Evolutionary conservation across 2,329 filamentous ascomycete species (phyloP).

Genomic region (Fusarium graminum): DNA sequence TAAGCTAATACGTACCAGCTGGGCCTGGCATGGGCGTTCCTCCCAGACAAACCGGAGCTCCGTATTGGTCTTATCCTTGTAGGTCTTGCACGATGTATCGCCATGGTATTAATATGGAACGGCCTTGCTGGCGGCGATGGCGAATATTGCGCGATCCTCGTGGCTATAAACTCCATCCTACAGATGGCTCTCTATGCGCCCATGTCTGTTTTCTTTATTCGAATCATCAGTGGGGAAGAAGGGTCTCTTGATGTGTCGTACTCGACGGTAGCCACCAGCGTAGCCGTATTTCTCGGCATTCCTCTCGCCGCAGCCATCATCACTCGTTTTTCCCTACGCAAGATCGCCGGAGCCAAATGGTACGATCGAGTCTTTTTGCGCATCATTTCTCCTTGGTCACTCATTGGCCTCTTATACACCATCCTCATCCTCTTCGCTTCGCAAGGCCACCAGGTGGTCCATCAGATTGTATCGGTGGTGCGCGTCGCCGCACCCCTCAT

Average conservation of each 20-base stretch:
- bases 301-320: slow-evolving; percentile 84
- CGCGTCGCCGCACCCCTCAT: slow-evolving; percentile 84
- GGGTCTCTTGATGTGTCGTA: slow-evolving; percentile 64
- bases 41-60: slow-evolving; percentile 69
- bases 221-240: slow-evolving; percentile 70
- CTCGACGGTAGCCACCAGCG: slow-evolving; percentile 78
- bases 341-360: slow-evolving; percentile 66
- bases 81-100: slow-evolving; percentile 78
- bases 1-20: slow-evolving; percentile 58
- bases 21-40: slow-evolving; percentile 75
- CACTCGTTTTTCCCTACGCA: slow-evolving; percentile 74
- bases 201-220: slow-evolving; percentile 76
- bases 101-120: slow-evolving; percentile 76
- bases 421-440: slow-evolving; percentile 88
- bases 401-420: slow-evolving; percentile 88
- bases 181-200: slow-evolving; percentile 82
- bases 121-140: slow-evolving; percentile 76
- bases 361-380: slow-evolving; percentile 80
- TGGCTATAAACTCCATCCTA: slow-evolving; percentile 79
- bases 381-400: slow-evolving; percentile 77
- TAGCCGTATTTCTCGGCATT: slow-evolving; percentile 87
- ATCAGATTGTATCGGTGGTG: slow-evolving; percentile 86
- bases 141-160: slow-evolving; percentile 86
- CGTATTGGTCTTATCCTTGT: slow-evolving; percentile 82
- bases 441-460: slow-evolving; percentile 80